Conservation (phyloP, 495 filamentous ascomycete species). For the Penicillium paradoxum region DNA sequence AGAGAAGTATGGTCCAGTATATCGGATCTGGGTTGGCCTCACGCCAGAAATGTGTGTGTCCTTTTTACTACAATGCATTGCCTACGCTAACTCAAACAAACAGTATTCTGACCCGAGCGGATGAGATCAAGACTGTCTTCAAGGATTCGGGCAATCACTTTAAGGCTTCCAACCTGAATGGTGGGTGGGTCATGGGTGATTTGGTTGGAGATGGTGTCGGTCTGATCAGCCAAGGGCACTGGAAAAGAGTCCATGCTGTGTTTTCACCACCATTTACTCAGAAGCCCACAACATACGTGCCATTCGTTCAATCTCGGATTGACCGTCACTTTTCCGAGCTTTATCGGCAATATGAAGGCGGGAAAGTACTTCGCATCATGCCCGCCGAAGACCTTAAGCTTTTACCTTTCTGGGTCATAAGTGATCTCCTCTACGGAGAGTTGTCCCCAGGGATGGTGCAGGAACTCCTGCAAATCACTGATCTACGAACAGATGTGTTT, state of each 20-base stretch:
- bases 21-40: conserved; percentile 1
- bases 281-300: not conserved
- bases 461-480: not conserved
- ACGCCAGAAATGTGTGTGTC: not conserved
- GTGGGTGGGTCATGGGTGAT: not conserved
- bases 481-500: not conserved
- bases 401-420: not conserved
- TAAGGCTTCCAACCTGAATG: not conserved
- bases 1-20: conserved; percentile 4
- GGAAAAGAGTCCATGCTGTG: not conserved
- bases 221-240: not conserved
- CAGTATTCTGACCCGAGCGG: not conserved
- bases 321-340: not conserved
- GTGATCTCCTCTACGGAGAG: not conserved
- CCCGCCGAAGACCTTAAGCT: not conserved
- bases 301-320: not conserved
- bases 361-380: not conserved
- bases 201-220: not conserved
- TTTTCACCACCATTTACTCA: not conserved
- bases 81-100: not conserved
- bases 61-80: not conserved
- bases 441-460: not conserved
- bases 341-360: not conserved
- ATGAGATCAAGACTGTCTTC: not conserved
- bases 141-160: not conserved